Base-by-base conservation (phyloP, 805 yeast species). In the Blastobotrys americana region DNA sequence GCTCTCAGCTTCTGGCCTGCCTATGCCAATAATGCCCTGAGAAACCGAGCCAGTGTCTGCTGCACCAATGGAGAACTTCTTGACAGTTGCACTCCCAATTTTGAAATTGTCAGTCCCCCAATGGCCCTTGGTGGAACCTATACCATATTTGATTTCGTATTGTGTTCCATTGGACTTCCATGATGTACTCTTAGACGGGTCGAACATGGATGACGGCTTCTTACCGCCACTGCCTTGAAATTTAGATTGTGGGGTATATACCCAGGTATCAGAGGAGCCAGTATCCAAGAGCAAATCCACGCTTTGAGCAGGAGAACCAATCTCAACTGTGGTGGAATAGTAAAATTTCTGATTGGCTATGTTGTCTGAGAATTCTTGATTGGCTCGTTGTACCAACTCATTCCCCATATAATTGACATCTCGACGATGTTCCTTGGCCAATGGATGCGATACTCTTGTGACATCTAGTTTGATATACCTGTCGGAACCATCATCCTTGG, bases 211-310 rank as follows among this genome's bases (percentile, higher is more conserved):
- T 2, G 55, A 47, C 13, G 57, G 53, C 36, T 41, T 38, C 13
- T 36, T 33, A 3, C 44, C 37, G 10, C 43, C 34, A n/a, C 27
- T 25, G 15, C 51, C 49, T 35, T 47, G 43, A 44, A 48, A 22
- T 53, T 58, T 31, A 13, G 52, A 48, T 17, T 44, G 23, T 8
- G 72, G 58, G 21, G 70, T 66, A 47, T 74, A 68, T 18, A 82
- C 76, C 85, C 86, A 82, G 18, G 84, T 63, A 58, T 83, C 90
- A 0, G 84, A 73, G 0, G 88, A 81, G 2, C 90, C 93, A 1
- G 89, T 83, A 55, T 83, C 93, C n/a, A 83, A 58, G 33, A 80
- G 59, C 6, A 82, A 77, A 6, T 67, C 67, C 4, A 82, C 66
- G n/a, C 65, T 59, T 54, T 81, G 82, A 0, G 67, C 56, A 1